Percentiles rank a stretch among this genome's conserved stretches.
Conservation (phyloP, 1,139 yeast species). For the Sugiyamaella japonica region DNA sequence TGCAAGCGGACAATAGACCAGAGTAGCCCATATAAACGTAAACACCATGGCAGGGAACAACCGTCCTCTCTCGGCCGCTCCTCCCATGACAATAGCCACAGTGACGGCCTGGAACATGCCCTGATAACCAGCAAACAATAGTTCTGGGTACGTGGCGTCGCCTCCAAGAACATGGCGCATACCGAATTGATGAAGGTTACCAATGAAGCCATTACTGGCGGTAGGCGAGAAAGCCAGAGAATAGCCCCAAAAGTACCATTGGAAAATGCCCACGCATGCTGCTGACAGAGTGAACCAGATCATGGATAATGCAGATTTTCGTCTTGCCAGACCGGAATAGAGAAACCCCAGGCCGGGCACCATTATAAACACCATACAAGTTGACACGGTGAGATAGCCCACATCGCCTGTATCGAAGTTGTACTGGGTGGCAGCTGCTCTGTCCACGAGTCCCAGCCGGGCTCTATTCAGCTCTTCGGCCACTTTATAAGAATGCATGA, state of each 20-base stretch:
- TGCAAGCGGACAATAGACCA: slow-evolving; percentile 90
- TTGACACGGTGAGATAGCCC: slow-evolving; percentile 50
- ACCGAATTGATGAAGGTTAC: slow-evolving; percentile 80
- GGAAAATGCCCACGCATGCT: slow-evolving; percentile 75
- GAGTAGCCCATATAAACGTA: slow-evolving; percentile 82
- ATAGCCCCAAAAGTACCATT: slow-evolving; percentile 99
- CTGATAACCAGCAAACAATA: slow-evolving; percentile 83
- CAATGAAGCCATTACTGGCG: slow-evolving; percentile 81
- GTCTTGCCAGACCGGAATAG: slow-evolving; percentile 88
- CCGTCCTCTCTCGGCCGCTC: slow-evolving; percentile 93
- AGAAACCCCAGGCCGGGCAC: slow-evolving; percentile 92
- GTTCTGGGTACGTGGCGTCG: slow-evolving; percentile 63
- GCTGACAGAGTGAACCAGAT: slow-evolving; percentile 80
- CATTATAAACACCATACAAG: slow-evolving; percentile 87
- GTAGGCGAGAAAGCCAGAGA: slow-evolving; percentile 79
- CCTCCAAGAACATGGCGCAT: slow-evolving; percentile 67
- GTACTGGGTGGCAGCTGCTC: slow-evolving; percentile 12
- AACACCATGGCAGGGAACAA: slow-evolving; percentile 82
- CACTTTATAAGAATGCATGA: slow-evolving; percentile 26
- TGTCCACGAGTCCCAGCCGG: slow-evolving; percentile 2
- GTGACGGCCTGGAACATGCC: slow-evolving; percentile 92
- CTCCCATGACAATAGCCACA: slow-evolving; percentile 87
- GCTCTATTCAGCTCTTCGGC: slow-evolving; percentile 23
- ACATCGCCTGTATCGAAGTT: slow-evolving; percentile 53
- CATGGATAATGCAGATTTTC: slow-evolving; percentile 87